Evolutionary conservation across 352 stramenopile species (phyloP).

Genomic region (Phytophthora europaea): DNA sequence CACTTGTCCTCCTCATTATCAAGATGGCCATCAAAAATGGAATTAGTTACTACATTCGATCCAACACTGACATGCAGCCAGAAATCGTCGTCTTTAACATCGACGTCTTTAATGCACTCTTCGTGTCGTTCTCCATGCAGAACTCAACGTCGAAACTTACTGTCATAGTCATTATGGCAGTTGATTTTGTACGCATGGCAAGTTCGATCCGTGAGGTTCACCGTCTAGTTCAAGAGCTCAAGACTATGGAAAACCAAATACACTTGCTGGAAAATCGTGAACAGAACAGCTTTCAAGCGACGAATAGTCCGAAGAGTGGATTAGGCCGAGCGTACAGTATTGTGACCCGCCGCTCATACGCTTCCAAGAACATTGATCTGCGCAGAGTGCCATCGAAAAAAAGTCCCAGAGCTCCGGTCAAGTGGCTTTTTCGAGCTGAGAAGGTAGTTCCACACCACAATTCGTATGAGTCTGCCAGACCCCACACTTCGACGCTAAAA

Average conservation of each 20-base stretch:
- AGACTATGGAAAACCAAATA: slow-evolving; percentile 14
- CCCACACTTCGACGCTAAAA: not conserved
- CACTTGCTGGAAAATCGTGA: not conserved
- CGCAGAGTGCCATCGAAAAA: not conserved
- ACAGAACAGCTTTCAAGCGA: not conserved
- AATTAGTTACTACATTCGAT: slow-evolving; percentile 22
- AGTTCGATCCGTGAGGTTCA: slow-evolving; percentile 19
- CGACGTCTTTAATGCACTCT: slow-evolving; percentile 48
- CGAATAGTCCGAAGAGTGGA: not conserved
- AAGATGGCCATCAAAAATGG: slow-evolving; percentile 38
- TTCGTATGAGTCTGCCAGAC: not conserved
- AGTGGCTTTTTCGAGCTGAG: slow-evolving; percentile 1
- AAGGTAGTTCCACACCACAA: slow-evolving; percentile 2
- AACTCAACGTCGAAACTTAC: slow-evolving; percentile 38
- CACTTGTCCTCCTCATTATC: slow-evolving; percentile 31
- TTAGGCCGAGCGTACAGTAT: slow-evolving; percentile 6
- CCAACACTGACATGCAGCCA: slow-evolving; percentile 31
- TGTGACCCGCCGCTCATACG: not conserved
- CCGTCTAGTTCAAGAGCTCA: not conserved
- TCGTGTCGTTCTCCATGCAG: slow-evolving; percentile 48
- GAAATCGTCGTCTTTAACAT: slow-evolving; percentile 49
- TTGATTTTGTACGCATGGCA: slow-evolving; percentile 28
- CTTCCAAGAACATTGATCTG: not conserved
- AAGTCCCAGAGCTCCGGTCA: not conserved
- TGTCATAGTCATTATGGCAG: slow-evolving; percentile 29